phyloP scores from a whole-genome alignment of 495 filamentous ascomycete genomes.

The Astrocystis sublimbata region DNA sequence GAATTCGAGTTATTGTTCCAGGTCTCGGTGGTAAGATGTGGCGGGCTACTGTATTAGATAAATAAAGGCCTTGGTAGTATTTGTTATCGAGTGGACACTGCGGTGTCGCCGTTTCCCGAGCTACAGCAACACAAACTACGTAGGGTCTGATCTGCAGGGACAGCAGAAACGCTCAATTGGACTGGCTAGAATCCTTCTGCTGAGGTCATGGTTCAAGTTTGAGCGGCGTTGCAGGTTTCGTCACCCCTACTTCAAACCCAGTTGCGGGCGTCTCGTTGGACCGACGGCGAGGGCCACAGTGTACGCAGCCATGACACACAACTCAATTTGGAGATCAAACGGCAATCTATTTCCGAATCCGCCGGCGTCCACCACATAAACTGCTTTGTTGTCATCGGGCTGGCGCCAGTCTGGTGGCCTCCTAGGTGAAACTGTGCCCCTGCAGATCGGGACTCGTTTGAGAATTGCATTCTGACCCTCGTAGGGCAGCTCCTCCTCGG shows the following conservation, averaged over 20 bases:
- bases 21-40: neutral
- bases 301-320: neutral
- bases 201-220: slow-evolving; percentile 29
- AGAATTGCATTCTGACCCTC: slow-evolving; percentile 12
- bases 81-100: neutral
- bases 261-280: slow-evolving; percentile 12
- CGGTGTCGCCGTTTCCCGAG: neutral
- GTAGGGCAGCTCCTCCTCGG: neutral
- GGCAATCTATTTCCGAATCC: slow-evolving; percentile 3
- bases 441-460: slow-evolving; percentile 16
- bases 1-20: slow-evolving; percentile 7
- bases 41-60: neutral
- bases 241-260: slow-evolving; percentile 36
- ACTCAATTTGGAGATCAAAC: slow-evolving; percentile 5
- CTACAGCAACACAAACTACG: slow-evolving; percentile 3
- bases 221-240: slow-evolving; percentile 30
- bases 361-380: neutral
- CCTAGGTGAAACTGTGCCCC: slow-evolving; percentile 15
- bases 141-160: neutral
- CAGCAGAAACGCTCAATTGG: neutral
- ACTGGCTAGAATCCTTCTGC: slow-evolving; percentile 15
- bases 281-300: neutral
- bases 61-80: neutral
- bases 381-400: neutral
- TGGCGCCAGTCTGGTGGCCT: slow-evolving; percentile 5